These are phyloP conservation scores for Scedosporium dehoogii DNA, from an alignment of 2,329 filamentous ascomycete genomes.

Conservation along the genomic window DNA sequence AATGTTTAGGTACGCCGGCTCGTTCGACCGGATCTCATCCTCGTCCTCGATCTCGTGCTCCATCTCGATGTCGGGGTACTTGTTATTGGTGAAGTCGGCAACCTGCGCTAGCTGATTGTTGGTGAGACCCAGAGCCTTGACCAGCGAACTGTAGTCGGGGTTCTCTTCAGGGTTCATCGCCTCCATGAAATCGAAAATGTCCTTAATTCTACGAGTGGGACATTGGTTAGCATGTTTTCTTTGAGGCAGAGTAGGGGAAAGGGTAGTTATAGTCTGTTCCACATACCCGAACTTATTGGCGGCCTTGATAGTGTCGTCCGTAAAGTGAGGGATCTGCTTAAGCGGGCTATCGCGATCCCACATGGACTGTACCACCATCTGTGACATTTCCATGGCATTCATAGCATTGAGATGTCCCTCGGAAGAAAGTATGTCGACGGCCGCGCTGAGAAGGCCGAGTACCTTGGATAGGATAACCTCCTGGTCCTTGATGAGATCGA, in stretches of 20 bases:
- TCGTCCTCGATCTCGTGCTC: slow-evolving; percentile 78
- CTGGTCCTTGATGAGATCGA: slow-evolving; percentile 93
- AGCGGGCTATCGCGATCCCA: slow-evolving; percentile 96
- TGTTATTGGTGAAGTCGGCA: slow-evolving; percentile 91
- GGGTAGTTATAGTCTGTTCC: slow-evolving; percentile 1
- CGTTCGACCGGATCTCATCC: slow-evolving; percentile 69
- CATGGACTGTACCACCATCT: slow-evolving; percentile 98
- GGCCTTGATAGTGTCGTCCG: slow-evolving; percentile 69
- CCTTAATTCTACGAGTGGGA: slow-evolving; percentile 56
- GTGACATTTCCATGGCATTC: slow-evolving; percentile 97
- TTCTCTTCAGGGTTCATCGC: slow-evolving; percentile 96
- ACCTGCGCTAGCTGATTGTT: slow-evolving; percentile 78
- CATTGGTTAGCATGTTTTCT: slow-evolving; percentile 19
- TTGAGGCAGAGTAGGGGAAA: background rate
- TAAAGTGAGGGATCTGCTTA: slow-evolving; percentile 96
- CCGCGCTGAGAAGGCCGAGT: slow-evolving; percentile 78
- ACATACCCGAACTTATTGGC: slow-evolving; percentile 69
- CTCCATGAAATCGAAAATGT: slow-evolving; percentile 97
- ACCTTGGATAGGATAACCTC: slow-evolving; percentile 78
- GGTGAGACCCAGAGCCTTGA: slow-evolving; percentile 68
- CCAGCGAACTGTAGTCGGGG: slow-evolving; percentile 63
- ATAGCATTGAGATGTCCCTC: slow-evolving; percentile 95
- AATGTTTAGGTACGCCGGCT: slow-evolving; percentile 73
- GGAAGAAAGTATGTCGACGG: slow-evolving; percentile 89
- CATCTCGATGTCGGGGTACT: slow-evolving; percentile 90